Base-by-base conservation (phyloP, 495 filamentous ascomycete species). In the Penicillium samsonianum region DNA sequence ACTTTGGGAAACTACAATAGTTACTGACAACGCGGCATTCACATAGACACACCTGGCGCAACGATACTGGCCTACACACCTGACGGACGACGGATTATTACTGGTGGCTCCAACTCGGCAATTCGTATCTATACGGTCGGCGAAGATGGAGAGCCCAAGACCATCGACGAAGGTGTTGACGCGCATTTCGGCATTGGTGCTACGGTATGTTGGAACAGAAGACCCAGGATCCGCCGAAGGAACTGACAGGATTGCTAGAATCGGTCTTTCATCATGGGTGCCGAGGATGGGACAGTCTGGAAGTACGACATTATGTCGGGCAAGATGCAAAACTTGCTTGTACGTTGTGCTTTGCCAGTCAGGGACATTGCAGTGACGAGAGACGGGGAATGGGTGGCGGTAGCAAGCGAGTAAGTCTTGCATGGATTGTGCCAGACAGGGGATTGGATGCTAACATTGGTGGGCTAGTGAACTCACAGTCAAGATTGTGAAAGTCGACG, bases 261-360 rank as follows among this genome's bases (percentile, higher is more conserved):
- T 71, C 84, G 89, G 58, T 89, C 87, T 67, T 96, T 97, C 74
- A 81, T 96, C 35, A 80, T 88, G 56, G 92, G 92, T 30, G 87
- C 90, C 19, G 94, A 98, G 71, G 92, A 98, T 78, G 95, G 94
- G 58, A 92, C 89, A 28, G 91, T 98, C 60, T 92, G 84, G 74
- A 82, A 90, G 60, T 98, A 94, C 75, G 87, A 88, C 16, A 79
- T 95, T 52, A 74, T 82, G 44, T 82, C 82, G n/a, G 91, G 90
- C 55, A 70, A 81, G 49, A 87, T 93, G 71, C 87, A 92, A 38
- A 84, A 85, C 59, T 85, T 94, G 50, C 82, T 98, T 37, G 82
- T 91, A 2, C 88, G 94, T 41, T 90, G 84, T 58, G 84, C 90
- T 14, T 77, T 98, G 9, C 88, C 94, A 8, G 83, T 96, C 14